These are phyloP conservation scores for Hypoxylon subgilvum DNA, from an alignment of 495 filamentous ascomycete species.

Conservation along the genomic window DNA sequence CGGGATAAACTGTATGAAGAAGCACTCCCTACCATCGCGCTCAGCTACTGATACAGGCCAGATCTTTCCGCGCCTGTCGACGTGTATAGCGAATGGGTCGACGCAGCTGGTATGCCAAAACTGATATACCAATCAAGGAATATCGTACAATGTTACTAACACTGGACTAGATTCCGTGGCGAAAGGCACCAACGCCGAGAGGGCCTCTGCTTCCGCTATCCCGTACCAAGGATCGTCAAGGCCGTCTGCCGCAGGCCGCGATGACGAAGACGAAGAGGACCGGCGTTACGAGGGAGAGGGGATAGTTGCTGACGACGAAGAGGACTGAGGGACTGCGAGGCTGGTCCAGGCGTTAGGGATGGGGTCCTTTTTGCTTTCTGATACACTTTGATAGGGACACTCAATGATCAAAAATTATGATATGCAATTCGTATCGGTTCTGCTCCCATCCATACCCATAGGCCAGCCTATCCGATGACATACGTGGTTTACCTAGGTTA, in stretches of 20 bases:
- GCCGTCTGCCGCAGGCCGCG: constrained; percentile 52
- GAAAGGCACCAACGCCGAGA: constrained; percentile 42
- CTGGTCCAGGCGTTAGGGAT: background rate
- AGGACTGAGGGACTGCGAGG: constrained; percentile 40
- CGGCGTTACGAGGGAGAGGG: constrained; percentile 51
- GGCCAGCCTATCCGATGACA: too few relatives aligned
- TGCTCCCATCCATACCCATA: too few relatives aligned
- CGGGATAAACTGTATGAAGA: constrained; percentile 80
- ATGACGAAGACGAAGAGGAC: constrained; percentile 59
- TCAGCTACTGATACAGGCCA: constrained; percentile 42
- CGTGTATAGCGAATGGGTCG: constrained; percentile 97
- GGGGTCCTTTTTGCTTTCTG: too few relatives aligned
- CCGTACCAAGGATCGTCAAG: constrained; percentile 26
- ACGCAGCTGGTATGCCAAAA: constrained; percentile 82
- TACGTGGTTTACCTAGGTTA: too few relatives aligned
- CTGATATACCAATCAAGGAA: background rate
- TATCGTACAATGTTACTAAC: constrained; percentile 18
- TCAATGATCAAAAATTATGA: too few relatives aligned
- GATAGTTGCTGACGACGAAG: constrained; percentile 53
- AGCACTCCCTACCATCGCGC: background rate
- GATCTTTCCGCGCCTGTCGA: constrained; percentile 89
- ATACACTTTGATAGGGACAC: too few relatives aligned
- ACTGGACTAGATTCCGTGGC: constrained; percentile 48
- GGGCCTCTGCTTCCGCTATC: constrained; percentile 36
- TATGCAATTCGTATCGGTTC: too few relatives aligned